A percentile compares a stretch with the other conserved stretches of the same genome.
Conservation (phyloP, 352 stramenopile genomes). For the Albugo candida region DNA sequence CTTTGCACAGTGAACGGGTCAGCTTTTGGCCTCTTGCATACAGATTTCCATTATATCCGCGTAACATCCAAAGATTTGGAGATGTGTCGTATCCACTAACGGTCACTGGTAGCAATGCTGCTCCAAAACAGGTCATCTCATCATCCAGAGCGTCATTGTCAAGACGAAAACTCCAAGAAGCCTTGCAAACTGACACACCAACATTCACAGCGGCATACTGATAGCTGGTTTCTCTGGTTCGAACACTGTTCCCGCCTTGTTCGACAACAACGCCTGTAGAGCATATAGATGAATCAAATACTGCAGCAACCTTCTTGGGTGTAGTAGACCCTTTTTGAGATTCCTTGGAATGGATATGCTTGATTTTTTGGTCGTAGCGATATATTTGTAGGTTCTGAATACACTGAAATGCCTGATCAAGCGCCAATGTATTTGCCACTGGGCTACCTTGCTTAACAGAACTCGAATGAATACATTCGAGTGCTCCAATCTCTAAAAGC, state of each 20-base stretch:
- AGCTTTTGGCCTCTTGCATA: constrained; percentile 80
- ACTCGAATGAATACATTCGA: background rate
- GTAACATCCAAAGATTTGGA: constrained; percentile 81
- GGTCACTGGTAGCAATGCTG: constrained; percentile 71
- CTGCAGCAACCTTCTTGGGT: constrained; percentile 13
- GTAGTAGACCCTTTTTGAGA: constrained; percentile 18
- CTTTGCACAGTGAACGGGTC: constrained; percentile 65
- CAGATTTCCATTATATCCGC: constrained; percentile 82
- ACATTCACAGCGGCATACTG: constrained; percentile 74
- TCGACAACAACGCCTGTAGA: constrained; percentile 62
- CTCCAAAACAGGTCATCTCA: constrained; percentile 85
- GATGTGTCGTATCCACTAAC: constrained; percentile 82
- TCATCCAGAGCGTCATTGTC: constrained; percentile 81
- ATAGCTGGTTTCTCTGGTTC: constrained; percentile 73
- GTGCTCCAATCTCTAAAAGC: constrained; percentile 19
- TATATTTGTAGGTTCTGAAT: background rate
- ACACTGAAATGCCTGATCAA: constrained; percentile 10
- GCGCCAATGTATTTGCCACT: constrained; percentile 21
- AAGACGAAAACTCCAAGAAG: constrained; percentile 75
- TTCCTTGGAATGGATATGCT: constrained; percentile 12
- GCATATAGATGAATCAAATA: constrained; percentile 67
- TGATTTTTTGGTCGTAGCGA: background rate
- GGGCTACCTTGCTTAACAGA: constrained; percentile 15
- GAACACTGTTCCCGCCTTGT: constrained; percentile 46
- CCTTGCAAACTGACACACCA: constrained; percentile 48